Conservation (phyloP, 805 yeast genomes). For the Wickerhamiella cacticola region DNA sequence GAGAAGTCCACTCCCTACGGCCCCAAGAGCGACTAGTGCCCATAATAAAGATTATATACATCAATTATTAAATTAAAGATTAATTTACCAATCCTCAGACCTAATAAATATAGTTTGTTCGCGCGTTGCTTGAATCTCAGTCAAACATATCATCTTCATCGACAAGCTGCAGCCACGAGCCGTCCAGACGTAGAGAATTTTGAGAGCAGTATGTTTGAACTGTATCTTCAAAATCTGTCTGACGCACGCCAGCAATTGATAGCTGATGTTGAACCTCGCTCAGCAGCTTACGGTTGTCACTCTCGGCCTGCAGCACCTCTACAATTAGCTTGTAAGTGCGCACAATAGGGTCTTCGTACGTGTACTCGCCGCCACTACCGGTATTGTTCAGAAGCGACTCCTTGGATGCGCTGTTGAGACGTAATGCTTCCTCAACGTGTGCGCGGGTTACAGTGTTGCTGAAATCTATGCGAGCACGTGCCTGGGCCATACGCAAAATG, state of each 20-base stretch:
- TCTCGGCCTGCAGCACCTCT: background rate
- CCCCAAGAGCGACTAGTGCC: too few species aligned
- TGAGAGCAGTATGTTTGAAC: background rate
- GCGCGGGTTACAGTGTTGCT: slow-evolving; percentile 53
- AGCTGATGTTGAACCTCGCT: slow-evolving; percentile 2
- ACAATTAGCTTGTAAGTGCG: slow-evolving; percentile 8
- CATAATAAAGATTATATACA: too few species aligned
- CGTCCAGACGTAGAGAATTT: slow-evolving; percentile 2
- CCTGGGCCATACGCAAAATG: slow-evolving; percentile 85
- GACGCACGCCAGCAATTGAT: background rate
- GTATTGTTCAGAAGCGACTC: slow-evolving; percentile 42
- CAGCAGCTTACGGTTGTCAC: slow-evolving; percentile 5
- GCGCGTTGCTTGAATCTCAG: too few species aligned
- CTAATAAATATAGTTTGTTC: background rate
- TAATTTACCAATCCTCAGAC: too few species aligned
- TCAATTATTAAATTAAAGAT: too few species aligned
- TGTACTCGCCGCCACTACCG: background rate
- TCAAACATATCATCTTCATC: background rate
- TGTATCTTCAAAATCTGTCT: slow-evolving; percentile 2
- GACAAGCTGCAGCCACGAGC: slow-evolving; percentile 10
- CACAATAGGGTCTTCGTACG: slow-evolving; percentile 3
- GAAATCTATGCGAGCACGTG: slow-evolving; percentile 80
- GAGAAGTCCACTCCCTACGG: too few species aligned
- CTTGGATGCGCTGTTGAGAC: slow-evolving; percentile 78
- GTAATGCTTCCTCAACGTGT: slow-evolving; percentile 92